Evolutionary conservation across 106 monocot species (phyloP), one percentile per base, ranked within the genome.

Genomic region (Triglochin maritima): DNA sequence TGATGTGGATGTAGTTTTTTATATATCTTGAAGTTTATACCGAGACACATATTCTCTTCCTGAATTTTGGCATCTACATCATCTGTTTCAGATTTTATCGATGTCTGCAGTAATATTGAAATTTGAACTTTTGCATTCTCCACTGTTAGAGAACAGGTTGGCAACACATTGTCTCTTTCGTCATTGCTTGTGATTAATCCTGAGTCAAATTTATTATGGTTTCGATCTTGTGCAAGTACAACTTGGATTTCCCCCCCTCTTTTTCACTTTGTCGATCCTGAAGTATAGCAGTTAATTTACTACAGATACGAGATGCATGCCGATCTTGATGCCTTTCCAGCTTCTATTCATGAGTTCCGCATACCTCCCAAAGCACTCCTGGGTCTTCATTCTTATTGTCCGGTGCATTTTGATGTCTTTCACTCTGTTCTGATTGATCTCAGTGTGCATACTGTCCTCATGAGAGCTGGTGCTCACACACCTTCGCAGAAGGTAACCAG

Each of bases 111-210:
- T 81, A 68, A 76, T 98, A 69, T 56, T 98, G 72, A 91, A 88
- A 70, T 98, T 98, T 80, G 96, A 98, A 69, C 88, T 98, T 68
- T 76, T 91, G 82, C 88, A 84, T 75, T 78, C 85, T 76, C 88
- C 87, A 44, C 14, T 78, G 9, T 63, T 96, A 53, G 88, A 88
- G 63, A 80, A 78, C 58, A 77, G 83, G 90, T 96, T 74, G 75
- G 90, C 62, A 50, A 8, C 10, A n/a, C 8, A 61, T 4, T 61
- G 11, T 61, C 14, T n/a, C 7, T 14, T 56, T 69, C 44, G 6
- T 58, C 14, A 43, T 57, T 10, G 11, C 8, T 5, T 13, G 13
- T 6, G 47, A 4, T 6, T 13, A 69, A 49, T 50, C 29, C 29
- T 1, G 29, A 29, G 29, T 29, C 29, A 1, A 29, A 29, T n/a